Base-by-base conservation (phyloP, 306 rosid species). In the Quercus berberidifolia region DNA sequence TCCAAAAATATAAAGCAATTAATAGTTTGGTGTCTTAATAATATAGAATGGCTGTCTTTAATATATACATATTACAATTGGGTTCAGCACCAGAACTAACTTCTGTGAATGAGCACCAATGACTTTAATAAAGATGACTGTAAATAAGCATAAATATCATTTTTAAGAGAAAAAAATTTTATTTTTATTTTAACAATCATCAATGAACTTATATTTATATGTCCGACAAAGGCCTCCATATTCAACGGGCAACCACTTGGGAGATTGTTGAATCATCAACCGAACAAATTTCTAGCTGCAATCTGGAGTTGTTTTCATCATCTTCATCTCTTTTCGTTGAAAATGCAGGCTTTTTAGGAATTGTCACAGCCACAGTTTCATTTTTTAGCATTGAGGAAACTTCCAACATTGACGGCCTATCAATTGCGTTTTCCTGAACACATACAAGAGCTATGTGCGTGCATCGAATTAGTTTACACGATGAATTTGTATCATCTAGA, bases 401-500 rank as follows among this genome's bases (percentile, higher is more conserved):
- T 76, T 88, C 87, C 72, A 86, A 41, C 90, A 90, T 90, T 5
- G 93, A 69, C 55, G 97, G 89, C 79, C 94, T 86, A 54, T 89
- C 87, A 2, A 74, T 84, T 3, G 89, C 78, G 60, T 86, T 80
- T 54, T 88, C 92, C 84, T 89, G 90, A 68, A 89, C 93, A 17
- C 96, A 91, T 11, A 88, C 63, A 9, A 93, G 82, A 43, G 88
- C 92, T 35, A 89, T 83, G 18, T 86, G 87, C 84, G 87, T 78
- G 93, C 97, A 92, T 81, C 83, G 90, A 79, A 68, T 67, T 51
- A 87, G 74, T 79, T 87, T 89, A 59, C 84, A 87, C 41, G 74
- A 52, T 1, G 79, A 87, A 19, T 78, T 52, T 19, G 89, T 69
- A 71, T 92, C 97, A 64, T 86, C 89, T 41, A 90, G 74, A 60